Evolutionary conservation across 257 asterid genomes (phyloP).

Genomic region (Plantago major): DNA sequence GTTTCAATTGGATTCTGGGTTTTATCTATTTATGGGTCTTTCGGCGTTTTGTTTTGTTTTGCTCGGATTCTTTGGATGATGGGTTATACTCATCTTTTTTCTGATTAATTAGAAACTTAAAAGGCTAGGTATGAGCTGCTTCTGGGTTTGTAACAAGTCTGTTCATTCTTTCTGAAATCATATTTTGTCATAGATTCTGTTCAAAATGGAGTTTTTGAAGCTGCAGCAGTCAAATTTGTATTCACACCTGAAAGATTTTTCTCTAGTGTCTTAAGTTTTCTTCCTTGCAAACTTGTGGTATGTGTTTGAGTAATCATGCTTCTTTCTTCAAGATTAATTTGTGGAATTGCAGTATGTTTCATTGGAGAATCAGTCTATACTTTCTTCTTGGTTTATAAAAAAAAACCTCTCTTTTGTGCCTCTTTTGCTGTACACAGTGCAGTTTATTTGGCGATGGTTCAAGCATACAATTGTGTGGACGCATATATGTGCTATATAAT

Average conservation of each 20-base stretch:
- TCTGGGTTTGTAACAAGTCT: conserved; percentile 3
- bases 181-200: not conserved
- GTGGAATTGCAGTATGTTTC: not conserved
- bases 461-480: conserved; percentile 28
- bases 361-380: conserved; percentile 1
- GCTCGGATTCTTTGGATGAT: not conserved
- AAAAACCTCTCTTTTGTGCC: not conserved
- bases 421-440: conserved; percentile 13
- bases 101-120: conserved; percentile 3
- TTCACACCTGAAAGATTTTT: not conserved
- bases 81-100: not conserved
- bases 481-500: conserved; percentile 15
- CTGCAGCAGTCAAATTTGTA: not conserved
- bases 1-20: not conserved
- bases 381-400: not conserved
- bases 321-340: not conserved
- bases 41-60: conserved; percentile 14
- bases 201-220: not conserved
- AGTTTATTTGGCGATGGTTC: conserved; percentile 31
- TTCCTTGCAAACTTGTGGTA: not conserved
- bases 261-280: not conserved
- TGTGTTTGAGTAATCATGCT: not conserved
- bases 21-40: conserved; percentile 8
- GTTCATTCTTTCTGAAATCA: not conserved
- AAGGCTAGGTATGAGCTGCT: not conserved